A percentile compares a stretch with the other conserved stretches of the same genome.
Evolutionary conservation across 2,329 filamentous ascomycete genomes (phyloP).

Genomic region (Rutstroemia sp.): DNA sequence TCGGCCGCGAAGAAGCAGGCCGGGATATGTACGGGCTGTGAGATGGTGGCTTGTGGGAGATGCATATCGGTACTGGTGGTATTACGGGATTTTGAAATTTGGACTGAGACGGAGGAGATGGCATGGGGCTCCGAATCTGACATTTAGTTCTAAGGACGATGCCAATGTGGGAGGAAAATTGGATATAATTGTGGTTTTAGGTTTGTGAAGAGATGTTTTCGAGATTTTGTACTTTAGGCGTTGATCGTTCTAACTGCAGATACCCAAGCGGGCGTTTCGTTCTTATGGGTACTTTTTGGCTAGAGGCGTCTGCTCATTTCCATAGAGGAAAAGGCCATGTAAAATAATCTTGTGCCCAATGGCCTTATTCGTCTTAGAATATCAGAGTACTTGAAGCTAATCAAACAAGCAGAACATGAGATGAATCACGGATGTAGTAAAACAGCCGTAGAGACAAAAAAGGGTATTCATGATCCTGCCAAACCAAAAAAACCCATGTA

Average conservation of each 20-base stretch:
- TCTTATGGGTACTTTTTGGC: no score
- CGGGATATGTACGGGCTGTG: background rate
- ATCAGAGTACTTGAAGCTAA: background rate
- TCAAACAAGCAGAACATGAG: background rate
- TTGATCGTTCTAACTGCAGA: no score
- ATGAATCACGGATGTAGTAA: background rate
- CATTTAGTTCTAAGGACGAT: no score
- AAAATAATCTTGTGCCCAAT: no score
- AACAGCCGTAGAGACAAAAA: background rate
- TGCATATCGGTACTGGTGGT: background rate
- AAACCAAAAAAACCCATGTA: background rate
- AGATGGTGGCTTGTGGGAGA: background rate
- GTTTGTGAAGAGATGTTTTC: no score
- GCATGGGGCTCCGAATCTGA: background rate
- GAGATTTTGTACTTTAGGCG: no score
- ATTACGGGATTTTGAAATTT: background rate
- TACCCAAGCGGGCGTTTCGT: no score
- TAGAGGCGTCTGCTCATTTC: no score
- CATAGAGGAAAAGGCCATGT: no score
- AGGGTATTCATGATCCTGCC: slow-evolving; percentile 5
- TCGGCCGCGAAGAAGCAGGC: background rate
- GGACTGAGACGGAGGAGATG: background rate
- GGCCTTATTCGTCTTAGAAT: no score
- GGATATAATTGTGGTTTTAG: no score
- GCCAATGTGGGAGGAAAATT: no score